These are phyloP conservation scores for Acer campestre DNA, from an alignment of 345 rosid species.

Conservation along the genomic window DNA sequence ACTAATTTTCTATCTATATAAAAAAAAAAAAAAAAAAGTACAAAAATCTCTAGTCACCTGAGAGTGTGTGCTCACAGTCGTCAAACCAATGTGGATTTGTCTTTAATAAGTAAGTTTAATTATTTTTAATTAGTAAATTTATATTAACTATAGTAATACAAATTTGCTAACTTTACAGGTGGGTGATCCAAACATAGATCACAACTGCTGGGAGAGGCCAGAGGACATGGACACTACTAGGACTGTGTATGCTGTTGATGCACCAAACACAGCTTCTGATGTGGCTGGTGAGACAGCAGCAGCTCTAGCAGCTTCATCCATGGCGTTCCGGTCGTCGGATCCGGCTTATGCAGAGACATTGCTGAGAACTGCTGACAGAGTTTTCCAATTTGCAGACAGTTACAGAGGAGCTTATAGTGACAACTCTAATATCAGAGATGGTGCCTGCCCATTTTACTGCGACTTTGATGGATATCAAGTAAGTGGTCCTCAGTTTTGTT, in stretches of 20 bases:
- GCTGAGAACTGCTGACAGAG: slow-evolving; percentile 54
- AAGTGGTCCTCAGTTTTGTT: slow-evolving; percentile 8
- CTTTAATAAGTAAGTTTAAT: background rate
- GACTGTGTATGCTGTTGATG: slow-evolving; percentile 74
- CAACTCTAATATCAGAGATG: slow-evolving; percentile 62
- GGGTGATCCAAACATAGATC: slow-evolving; percentile 86
- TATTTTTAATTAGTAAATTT: no score
- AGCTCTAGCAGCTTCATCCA: slow-evolving; percentile 84
- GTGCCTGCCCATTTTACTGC: slow-evolving; percentile 92
- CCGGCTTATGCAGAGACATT: slow-evolving; percentile 76
- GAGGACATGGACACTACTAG: slow-evolving; percentile 96
- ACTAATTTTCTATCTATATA: no score
- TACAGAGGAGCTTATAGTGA: slow-evolving; percentile 95
- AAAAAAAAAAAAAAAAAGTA: no score
- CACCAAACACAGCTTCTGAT: slow-evolving; percentile 88
- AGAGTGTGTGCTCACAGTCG: background rate
- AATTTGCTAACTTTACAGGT: slow-evolving; percentile 43
- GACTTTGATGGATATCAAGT: slow-evolving; percentile 93
- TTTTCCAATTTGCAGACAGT: slow-evolving; percentile 72
- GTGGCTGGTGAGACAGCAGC: slow-evolving; percentile 92
- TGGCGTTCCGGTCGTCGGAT: slow-evolving; percentile 79
- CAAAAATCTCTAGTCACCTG: background rate
- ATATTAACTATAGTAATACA: no score
- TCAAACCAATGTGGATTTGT: no score
- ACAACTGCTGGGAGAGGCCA: slow-evolving; percentile 94